Base-by-base conservation (phyloP, 148 eudicot genomes). In the Polygonum aviculare region DNA sequence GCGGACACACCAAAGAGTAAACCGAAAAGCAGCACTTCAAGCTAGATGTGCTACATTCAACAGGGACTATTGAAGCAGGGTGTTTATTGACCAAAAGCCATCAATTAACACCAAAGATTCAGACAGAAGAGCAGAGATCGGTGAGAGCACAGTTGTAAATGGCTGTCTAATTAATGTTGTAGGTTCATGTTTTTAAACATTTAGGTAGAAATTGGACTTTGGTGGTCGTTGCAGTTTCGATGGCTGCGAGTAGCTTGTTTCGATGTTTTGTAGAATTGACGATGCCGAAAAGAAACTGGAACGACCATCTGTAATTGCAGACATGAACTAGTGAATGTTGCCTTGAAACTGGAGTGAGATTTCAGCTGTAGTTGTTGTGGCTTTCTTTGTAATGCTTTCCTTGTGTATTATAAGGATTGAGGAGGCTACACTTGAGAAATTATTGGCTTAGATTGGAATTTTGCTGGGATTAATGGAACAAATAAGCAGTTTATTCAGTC, bases 71-170 rank as follows among this genome's bases (percentile, higher is more conserved):
- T 21, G 33, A 3, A 12, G 31, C 63, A 57, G 10, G 31, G 63
- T 22, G 31, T 57, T 19, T n/a, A 26, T 19, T 51, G 5, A 57
- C 63, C 33, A 44, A 0, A 44, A 44, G 6, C 6, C 60, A 4
- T 9, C 19, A 15, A 36, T 12, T 36, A 67, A 36, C 40, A 63
- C 70, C 39, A 35, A 33, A 12, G 38, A 33, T 67, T 14, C n/a
- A 2, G 72, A 15, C 21, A 67, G 38, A 65, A 6, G n/a, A 36
- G 72, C 11, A 6, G 11, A 33, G 35, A 63, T 35, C 12, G 7
- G 70, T 63, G 40, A 63, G 12, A 67, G 19, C 44, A 67, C n/a
- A 14, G 44, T 67, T 67, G 72, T 67, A 67, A 67, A 67, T 67
- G 72, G n/a, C 72, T 16, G 11, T 14, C 2, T 9, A 35, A 9